These are phyloP conservation scores for Cladosporium oxysporum DNA, from an alignment of 2,329 filamentous ascomycete species.

Conservation along the genomic window DNA sequence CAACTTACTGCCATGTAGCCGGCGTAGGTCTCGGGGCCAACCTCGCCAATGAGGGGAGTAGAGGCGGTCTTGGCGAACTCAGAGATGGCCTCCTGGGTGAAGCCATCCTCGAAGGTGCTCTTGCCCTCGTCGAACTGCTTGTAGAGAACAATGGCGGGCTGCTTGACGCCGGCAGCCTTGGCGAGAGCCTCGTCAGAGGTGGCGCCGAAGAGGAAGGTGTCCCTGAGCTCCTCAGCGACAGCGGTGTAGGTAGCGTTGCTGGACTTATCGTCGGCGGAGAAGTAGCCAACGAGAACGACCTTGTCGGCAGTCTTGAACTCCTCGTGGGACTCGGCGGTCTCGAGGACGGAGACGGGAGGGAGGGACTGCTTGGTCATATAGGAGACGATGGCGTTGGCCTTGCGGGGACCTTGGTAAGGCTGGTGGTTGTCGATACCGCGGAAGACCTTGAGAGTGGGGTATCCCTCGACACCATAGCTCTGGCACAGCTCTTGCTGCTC, in stretches of 20 bases:
- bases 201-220: conserved; percentile 89
- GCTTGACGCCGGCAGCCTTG: conserved; percentile 84
- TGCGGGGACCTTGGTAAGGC: conserved; percentile 86
- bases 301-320: conserved; percentile 99
- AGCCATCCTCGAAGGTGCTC: conserved; percentile 76
- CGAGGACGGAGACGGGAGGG: conserved; percentile 82
- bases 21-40: conserved; percentile 94
- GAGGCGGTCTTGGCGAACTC: conserved; percentile 81
- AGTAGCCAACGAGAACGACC: conserved; percentile 89
- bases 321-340: conserved; percentile 72
- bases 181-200: conserved; percentile 81
- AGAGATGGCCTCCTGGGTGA: conserved; percentile 77
- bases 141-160: conserved; percentile 89
- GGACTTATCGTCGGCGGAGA: conserved; percentile 75
- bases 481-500: conserved; percentile 91
- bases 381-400: conserved; percentile 72
- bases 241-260: conserved; percentile 83
- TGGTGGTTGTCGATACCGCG: conserved; percentile 78
- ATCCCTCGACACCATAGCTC: conserved; percentile 88
- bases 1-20: conserved; percentile 78
- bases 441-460: conserved; percentile 99
- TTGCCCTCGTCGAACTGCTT: conserved; percentile 98
- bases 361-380: conserved; percentile 99
- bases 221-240: conserved; percentile 74
- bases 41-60: conserved; percentile 89